A percentile compares a stretch with the other conserved stretches of the same genome.
These are phyloP conservation scores for Chrysoporthe puriensis DNA, from an alignment of 2,329 filamentous ascomycete genomes.

Conservation along the genomic window DNA sequence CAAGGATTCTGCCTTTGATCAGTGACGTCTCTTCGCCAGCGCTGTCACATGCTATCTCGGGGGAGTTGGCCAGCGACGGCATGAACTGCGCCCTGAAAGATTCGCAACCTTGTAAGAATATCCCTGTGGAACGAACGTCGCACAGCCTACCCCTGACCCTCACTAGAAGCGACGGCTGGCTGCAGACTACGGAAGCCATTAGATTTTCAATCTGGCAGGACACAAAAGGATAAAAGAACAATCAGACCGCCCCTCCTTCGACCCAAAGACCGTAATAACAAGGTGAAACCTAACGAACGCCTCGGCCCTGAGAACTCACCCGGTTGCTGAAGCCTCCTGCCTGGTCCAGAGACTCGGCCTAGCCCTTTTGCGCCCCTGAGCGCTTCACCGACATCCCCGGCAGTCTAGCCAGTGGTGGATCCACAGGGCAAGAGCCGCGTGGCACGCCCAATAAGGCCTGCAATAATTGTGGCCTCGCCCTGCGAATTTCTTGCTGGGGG, in stretches of 20 bases:
- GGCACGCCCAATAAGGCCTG: constrained; percentile 14
- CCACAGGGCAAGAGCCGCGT: constrained; percentile 17
- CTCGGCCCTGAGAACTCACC: too few relatives aligned
- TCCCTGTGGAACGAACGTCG: neutral
- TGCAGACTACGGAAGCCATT: neutral
- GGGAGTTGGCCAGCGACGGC: neutral
- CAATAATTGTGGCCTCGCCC: constrained; percentile 13
- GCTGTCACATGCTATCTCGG: too few relatives aligned
- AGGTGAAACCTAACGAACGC: neutral
- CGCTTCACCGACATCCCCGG: neutral
- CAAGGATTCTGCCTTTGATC: neutral
- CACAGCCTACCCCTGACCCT: neutral
- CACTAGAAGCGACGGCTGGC: neutral
- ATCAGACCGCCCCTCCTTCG: neutral
- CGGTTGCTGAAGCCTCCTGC: too few relatives aligned
- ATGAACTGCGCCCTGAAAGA: neutral
- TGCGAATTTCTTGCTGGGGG: neutral
- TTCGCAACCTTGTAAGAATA: neutral
- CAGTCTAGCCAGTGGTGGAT: neutral
- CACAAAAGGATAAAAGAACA: neutral
- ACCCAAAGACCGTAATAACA: neutral
- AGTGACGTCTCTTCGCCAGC: neutral
- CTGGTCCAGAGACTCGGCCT: neutral
- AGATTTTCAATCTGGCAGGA: neutral
- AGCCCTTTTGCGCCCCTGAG: neutral